Base-by-base conservation (phyloP, 2,329 filamentous ascomycete species). In the Exophiala spinifera region DNA sequence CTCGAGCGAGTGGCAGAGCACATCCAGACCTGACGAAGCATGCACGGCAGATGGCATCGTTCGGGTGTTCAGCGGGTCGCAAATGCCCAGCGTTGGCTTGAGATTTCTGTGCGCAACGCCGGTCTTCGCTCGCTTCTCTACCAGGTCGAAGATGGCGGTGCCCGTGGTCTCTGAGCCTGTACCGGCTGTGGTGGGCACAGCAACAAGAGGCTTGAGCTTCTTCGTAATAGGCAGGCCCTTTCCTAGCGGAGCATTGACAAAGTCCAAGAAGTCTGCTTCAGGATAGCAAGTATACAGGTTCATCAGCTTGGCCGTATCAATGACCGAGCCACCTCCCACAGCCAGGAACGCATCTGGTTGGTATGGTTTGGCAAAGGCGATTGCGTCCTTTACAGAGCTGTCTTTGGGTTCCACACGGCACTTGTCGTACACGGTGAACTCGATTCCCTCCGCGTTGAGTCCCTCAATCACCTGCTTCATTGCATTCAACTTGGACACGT, bases 261-360 rank as follows among this genome's bases (percentile, higher is more conserved):
- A 99, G 77, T 99, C 92, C 33, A 97, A 79, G 68, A 99, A 96
- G 64, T 94, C 89, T 31, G 92, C 92, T 6, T 96, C 88, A 0
- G 91, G 91, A 68, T 91, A 96, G 59, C 84, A 86, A 1, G 86
- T 88, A 74, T 97, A 97, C 0, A 99, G 80, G 68, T 99, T 99
- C 91, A 99, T 97, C 53, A 99, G 80, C 74, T 99, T 99, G 51
- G 94, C 92, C 1, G 94, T 99, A 73, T 99, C 94, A 63, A 99
- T 99, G 62, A 97, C 94, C 36, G 90, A 95, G 34, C 94, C 94
- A 63, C 91, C 86, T 15, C 88, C 94, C 14, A 99, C 94, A 19
- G 94, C 94, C 14, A 99, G 79, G 70, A 95, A 96, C 2, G 89
- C 90, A 72, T 97, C 94, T 0, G 91, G 88, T 23, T 80, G 73